Evolutionary conservation across 1,139 yeast species (phyloP).

Genomic region (Hanseniaspora gamundiae): DNA sequence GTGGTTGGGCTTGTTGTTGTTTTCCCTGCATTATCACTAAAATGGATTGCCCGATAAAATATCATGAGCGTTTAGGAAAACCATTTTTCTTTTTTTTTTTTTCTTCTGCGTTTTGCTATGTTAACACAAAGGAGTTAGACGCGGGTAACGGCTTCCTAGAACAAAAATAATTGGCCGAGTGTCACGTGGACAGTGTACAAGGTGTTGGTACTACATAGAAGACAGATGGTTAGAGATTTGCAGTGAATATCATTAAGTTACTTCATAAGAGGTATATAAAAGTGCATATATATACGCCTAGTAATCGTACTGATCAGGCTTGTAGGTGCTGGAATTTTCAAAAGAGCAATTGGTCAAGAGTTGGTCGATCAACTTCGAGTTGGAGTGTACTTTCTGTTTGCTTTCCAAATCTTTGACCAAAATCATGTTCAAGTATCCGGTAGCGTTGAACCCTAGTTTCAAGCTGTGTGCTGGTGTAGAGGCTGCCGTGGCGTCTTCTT

Average conservation of each 20-base stretch:
- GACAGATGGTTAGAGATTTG: too few relatives aligned
- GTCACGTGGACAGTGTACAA: background rate
- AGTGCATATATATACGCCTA: conserved; percentile 9
- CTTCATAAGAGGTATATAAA: background rate
- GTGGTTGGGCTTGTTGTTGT: background rate
- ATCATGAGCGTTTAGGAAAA: too few relatives aligned
- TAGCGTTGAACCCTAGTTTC: conserved; percentile 57
- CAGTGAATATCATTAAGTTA: too few relatives aligned
- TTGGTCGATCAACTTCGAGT: conserved; percentile 25
- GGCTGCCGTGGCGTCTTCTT: conserved; percentile 8
- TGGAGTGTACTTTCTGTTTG: conserved; percentile 14
- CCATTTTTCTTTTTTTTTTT: too few relatives aligned
- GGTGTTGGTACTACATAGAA: too few relatives aligned
- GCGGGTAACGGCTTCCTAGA: too few relatives aligned
- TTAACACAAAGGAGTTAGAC: too few relatives aligned
- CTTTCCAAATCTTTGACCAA: conserved; percentile 47
- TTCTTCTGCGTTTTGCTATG: too few relatives aligned
- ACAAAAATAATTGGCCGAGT: too few relatives aligned
- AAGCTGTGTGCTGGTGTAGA: conserved; percentile 13
- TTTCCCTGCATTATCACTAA: background rate
- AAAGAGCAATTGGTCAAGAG: conserved; percentile 54
- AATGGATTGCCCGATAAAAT: background rate
- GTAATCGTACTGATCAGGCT: conserved; percentile 36
- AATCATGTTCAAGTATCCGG: conserved; percentile 70
- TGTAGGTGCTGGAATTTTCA: conserved; percentile 38